These are phyloP conservation scores for Dichotomopilus funicola DNA, from an alignment of 2,329 filamentous ascomycete genomes.

Conservation along the genomic window DNA sequence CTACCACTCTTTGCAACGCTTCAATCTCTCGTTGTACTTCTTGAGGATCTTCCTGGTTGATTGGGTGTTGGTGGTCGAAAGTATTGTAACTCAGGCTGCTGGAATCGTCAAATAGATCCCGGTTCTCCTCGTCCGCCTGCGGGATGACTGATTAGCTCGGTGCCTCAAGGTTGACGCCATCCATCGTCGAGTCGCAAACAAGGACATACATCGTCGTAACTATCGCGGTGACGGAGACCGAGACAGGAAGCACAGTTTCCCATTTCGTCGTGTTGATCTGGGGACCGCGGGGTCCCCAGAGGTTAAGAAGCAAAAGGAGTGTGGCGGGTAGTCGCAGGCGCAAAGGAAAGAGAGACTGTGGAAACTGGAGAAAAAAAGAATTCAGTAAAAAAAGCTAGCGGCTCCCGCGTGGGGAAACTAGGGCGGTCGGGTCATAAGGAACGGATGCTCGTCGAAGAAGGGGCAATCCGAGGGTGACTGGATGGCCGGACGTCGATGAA, in stretches of 20 bases:
- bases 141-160: slow-evolving; percentile 3
- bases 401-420: slow-evolving; percentile 19
- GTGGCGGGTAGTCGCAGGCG: not conserved
- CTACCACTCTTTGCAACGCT: slow-evolving; percentile 57
- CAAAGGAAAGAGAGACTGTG: not conserved
- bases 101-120: slow-evolving; percentile 55
- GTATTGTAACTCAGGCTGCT: slow-evolving; percentile 56
- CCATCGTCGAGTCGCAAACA: not conserved
- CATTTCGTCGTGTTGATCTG: slow-evolving; percentile 34
- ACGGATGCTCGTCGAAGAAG: slow-evolving; percentile 9
- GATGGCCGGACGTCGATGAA: not conserved
- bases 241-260: slow-evolving; percentile 57
- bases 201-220: slow-evolving; percentile 46
- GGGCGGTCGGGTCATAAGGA: slow-evolving; percentile 23
- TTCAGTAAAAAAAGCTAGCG: not conserved
- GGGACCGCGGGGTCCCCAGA: not conserved
- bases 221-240: slow-evolving; percentile 44
- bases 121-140: slow-evolving; percentile 49
- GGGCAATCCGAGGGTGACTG: not conserved
- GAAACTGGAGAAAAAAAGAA: not conserved
- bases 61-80: slow-evolving; percentile 51
- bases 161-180: not conserved
- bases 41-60: slow-evolving; percentile 51
- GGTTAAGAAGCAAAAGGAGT: not conserved
- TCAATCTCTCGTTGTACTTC: slow-evolving; percentile 60